phyloP scores from a whole-genome alignment of 1,284 basidiomycete species.

The Inonotus hispidus region DNA sequence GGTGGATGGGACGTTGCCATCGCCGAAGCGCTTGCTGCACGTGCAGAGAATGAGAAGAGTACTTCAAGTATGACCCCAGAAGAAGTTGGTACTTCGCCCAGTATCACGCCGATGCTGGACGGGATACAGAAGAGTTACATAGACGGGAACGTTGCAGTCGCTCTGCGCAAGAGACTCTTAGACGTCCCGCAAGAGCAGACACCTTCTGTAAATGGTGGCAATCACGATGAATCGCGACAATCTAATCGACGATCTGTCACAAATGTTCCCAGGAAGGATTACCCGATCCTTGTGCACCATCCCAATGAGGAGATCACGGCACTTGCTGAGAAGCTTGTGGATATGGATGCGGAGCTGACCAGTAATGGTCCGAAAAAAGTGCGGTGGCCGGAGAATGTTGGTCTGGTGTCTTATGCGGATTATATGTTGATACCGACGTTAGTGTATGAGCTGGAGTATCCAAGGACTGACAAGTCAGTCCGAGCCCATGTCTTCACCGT shows the following conservation, averaged over 20 bases:
- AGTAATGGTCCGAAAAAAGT: slow-evolving; percentile 62
- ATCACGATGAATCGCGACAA: not conserved
- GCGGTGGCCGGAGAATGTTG: slow-evolving; percentile 85
- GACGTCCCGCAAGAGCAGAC: slow-evolving; percentile 25
- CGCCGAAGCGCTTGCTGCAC: slow-evolving; percentile 35
- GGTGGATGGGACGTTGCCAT: slow-evolving; percentile 66
- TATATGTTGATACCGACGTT: slow-evolving; percentile 91
- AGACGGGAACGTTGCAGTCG: slow-evolving; percentile 46
- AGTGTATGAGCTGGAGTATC: slow-evolving; percentile 96
- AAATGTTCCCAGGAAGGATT: slow-evolving; percentile 23
- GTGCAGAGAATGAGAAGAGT: slow-evolving; percentile 32
- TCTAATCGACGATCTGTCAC: not conserved
- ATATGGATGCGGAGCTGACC: slow-evolving; percentile 73
- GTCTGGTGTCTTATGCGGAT: slow-evolving; percentile 77
- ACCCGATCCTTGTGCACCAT: slow-evolving; percentile 70
- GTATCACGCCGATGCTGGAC: slow-evolving; percentile 35
- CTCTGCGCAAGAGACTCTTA: slow-evolving; percentile 49
- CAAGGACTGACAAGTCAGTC: slow-evolving; percentile 70
- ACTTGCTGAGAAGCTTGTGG: slow-evolving; percentile 73
- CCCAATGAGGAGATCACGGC: slow-evolving; percentile 62
- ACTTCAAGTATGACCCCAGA: slow-evolving; percentile 24
- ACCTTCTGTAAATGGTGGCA: slow-evolving; percentile 14
- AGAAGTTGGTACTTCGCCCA: slow-evolving; percentile 22
- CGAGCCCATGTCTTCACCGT: not conserved
- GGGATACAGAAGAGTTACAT: slow-evolving; percentile 39